These are phyloP conservation scores for Hypericum perforatum DNA, from an alignment of 345 rosid genomes.

Conservation along the genomic window DNA sequence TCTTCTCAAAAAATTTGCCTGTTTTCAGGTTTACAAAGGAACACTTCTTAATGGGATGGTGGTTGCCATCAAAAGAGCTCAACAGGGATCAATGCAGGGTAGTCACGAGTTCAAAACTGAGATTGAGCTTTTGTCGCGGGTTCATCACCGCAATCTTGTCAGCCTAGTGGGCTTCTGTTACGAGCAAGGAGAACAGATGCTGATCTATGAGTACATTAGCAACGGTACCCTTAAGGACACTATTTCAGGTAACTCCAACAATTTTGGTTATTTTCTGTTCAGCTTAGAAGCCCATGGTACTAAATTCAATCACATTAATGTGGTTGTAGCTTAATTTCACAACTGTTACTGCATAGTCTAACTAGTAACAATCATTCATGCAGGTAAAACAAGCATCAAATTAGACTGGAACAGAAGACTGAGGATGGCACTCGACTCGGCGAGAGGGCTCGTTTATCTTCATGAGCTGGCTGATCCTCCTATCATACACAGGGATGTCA, in stretches of 20 bases:
- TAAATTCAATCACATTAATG: too few relatives aligned
- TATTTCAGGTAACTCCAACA: constrained; percentile 44
- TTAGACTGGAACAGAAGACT: constrained; percentile 82
- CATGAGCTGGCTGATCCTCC: constrained; percentile 97
- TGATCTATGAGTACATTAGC: constrained; percentile 63
- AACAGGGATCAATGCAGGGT: constrained; percentile 76
- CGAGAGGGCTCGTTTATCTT: constrained; percentile 74
- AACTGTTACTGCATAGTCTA: too few relatives aligned
- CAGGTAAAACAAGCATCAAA: constrained; percentile 73
- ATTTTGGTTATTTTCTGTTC: too few relatives aligned
- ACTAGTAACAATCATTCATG: constrained; percentile 1
- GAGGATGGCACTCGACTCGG: constrained; percentile 65
- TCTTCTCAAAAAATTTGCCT: background rate
- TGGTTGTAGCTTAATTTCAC: too few relatives aligned
- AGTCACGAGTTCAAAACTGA: constrained; percentile 71
- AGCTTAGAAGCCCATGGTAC: too few relatives aligned
- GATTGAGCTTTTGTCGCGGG: constrained; percentile 85
- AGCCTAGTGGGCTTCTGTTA: constrained; percentile 64
- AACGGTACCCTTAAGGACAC: constrained; percentile 56
- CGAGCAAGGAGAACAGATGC: constrained; percentile 62
- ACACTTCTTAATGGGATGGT: constrained; percentile 41
- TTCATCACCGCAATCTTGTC: constrained; percentile 76
- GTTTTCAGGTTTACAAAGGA: constrained; percentile 66
- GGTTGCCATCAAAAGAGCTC: constrained; percentile 74
- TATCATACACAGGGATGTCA: constrained; percentile 86